Evolutionary conservation across 2,329 filamentous ascomycete species (phyloP), one percentile per base, ranked within the genome.

Genomic region (Aureobasidium lini): DNA sequence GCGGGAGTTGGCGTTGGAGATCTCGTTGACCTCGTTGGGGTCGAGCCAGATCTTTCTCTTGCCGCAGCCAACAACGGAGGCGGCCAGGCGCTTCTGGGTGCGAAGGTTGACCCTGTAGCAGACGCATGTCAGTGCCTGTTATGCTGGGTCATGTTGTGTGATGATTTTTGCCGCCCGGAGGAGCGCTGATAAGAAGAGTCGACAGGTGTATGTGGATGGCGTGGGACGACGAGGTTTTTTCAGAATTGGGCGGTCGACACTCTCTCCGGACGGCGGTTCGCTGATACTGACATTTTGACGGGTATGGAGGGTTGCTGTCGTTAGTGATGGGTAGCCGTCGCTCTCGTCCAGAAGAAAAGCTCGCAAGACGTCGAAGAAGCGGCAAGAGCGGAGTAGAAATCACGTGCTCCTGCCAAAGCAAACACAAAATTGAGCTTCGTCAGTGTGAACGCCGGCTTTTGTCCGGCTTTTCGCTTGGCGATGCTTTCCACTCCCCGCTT

Each of bases 1-100:
- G 76, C 94, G 93, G 75, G 93, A 97, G 89, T 99, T 99, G 88
- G 94, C 94, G 81, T 96, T 97, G 84, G 89, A 91, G 84, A 99
- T 99, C 83, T 99, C 94, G 85, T 82, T 94, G 82, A 92, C 86
- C 85, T 99, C 94, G 80, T 95, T 97, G 80, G 94, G 94, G 82
- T 99, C 94, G 78, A 99, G 92, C 94, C 94, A 99, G 83, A 99
- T 95, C 90, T 99, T 99, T 87, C 93, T 90, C 89, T 99, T 88
- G 79, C 94, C 94, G 84, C 90, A 95, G 85, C 91, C 91, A 79
- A 96, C 90, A 80, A 99, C 94, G 81, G 93, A 89, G 77, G 94
- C 90, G 79, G 94, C 94, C 76, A 99, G 92, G 84, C 95, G 93
- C 89, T 99, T 99, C 87, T 99, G 95, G 80, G 94, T 97, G 81